phyloP scores from a whole-genome alignment of 2,329 filamentous ascomycete species.

The Pseudocercospora crystallina region DNA sequence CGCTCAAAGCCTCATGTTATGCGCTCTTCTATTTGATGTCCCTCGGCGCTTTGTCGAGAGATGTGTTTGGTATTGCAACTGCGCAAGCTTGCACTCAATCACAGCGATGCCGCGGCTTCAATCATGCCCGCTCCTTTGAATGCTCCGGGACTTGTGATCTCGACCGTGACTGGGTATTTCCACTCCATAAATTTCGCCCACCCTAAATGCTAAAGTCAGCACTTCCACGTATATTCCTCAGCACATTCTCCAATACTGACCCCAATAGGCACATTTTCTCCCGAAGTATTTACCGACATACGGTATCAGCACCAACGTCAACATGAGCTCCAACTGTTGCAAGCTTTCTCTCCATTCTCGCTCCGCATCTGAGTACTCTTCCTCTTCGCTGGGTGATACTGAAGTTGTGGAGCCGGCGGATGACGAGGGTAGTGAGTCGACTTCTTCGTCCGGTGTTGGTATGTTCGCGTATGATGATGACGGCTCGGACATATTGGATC shows the following conservation, averaged over 20 bases:
- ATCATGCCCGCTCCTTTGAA: constrained; percentile 50
- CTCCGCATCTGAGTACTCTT: constrained; percentile 76
- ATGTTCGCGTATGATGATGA: constrained; percentile 55
- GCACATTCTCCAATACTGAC: constrained; percentile 56
- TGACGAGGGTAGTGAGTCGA: constrained; percentile 53
- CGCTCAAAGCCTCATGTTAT: no score
- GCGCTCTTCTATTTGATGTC: no score
- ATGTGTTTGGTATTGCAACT: no score
- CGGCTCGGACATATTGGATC: constrained; percentile 41
- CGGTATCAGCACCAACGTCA: constrained; percentile 93
- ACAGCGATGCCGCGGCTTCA: constrained; percentile 46
- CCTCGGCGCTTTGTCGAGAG: no score
- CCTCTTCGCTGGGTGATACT: constrained; percentile 44
- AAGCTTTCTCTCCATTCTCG: constrained; percentile 92
- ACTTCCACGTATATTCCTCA: not conserved
- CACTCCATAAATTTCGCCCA: constrained; percentile 95
- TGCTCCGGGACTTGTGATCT: constrained; percentile 45
- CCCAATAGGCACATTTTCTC: constrained; percentile 93
- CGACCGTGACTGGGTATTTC: constrained; percentile 80
- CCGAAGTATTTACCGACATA: constrained; percentile 95
- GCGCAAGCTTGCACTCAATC: constrained; percentile 5
- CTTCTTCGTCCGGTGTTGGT: constrained; percentile 39
- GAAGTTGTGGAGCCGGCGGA: constrained; percentile 51
- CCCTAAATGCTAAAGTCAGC: constrained; percentile 54
- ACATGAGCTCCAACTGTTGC: constrained; percentile 85